Percentiles rank a stretch among this genome's conserved stretches.
Conservation (phyloP, 805 yeast species). For the Candida coleopterorum region DNA sequence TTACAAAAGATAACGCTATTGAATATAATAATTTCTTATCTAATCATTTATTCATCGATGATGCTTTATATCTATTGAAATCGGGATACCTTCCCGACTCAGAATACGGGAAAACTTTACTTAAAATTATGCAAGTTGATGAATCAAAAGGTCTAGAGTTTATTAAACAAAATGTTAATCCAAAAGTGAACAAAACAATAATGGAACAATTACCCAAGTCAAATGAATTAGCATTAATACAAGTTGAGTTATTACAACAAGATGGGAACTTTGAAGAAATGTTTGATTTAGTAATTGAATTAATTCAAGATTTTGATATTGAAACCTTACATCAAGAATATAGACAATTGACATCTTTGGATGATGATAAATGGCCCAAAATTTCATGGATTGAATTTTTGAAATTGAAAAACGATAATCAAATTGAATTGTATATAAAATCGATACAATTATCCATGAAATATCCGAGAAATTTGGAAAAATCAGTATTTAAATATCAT, state of each 20-base stretch:
- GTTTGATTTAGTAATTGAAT: conserved; percentile 19
- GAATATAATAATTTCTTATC: conserved; percentile 2
- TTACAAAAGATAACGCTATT: conserved; percentile 1
- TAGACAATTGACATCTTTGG: conserved; percentile 23
- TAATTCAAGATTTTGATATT: conserved; percentile 13
- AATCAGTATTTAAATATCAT: conserved; percentile 7
- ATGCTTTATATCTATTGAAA: conserved; percentile 5
- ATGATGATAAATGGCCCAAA: conserved; percentile 30
- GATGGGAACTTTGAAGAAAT: conserved; percentile 20
- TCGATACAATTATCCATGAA: conserved; percentile 23
- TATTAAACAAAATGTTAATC: conserved; percentile 22
- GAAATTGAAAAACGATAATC: conserved; percentile 3
- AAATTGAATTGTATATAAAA: conserved; percentile 25
- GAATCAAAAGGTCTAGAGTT: conserved; percentile 26
- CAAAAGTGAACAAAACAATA: conserved; percentile 24
- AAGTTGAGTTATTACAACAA: conserved; percentile 32
- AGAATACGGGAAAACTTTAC: conserved; percentile 25
- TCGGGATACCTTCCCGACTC: conserved; percentile 15
- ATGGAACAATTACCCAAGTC: conserved; percentile 23
- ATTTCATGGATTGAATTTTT: conserved; percentile 35
- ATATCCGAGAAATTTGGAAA: background rate
- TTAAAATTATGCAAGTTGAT: conserved; percentile 27
- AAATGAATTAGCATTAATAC: conserved; percentile 22
- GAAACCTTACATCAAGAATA: conserved; percentile 24
- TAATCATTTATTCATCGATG: conserved; percentile 3